Conservation (phyloP, 331 rosid species). For the Malus hybrid region DNA sequence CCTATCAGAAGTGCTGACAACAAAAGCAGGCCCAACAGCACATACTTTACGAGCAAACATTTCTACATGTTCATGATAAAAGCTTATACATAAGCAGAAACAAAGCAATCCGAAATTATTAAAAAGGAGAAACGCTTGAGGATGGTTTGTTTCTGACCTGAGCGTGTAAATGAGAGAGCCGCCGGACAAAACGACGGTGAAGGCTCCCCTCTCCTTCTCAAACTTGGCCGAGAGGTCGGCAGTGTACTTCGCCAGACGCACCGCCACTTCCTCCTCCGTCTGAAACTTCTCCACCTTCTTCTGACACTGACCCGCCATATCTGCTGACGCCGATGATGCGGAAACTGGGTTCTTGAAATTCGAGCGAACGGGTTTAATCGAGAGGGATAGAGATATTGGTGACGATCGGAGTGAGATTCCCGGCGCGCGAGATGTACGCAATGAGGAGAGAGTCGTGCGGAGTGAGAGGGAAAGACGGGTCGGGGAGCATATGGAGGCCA, state of each 20-base stretch:
- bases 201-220: conserved; percentile 42
- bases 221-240: conserved; percentile 60
- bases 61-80: not conserved
- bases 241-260: conserved; percentile 60
- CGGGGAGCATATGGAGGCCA: not conserved
- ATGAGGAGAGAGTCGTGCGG: not conserved
- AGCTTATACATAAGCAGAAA: not conserved
- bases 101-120: not conserved
- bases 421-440: conserved; percentile 1
- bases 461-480: not conserved
- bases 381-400: not conserved
- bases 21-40: not conserved
- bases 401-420: not conserved
- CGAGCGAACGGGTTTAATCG: conserved; percentile 8
- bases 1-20: not conserved
- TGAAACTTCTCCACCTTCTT: conserved; percentile 57
- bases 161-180: conserved; percentile 62
- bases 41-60: not conserved
- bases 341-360: conserved; percentile 14
- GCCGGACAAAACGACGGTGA: conserved; percentile 64
- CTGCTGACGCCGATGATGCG: conserved; percentile 23
- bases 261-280: conserved; percentile 53
- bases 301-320: conserved; percentile 15
- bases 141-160: conserved; percentile 24
- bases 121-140: too few relatives aligned